Evolutionary conservation across 106 monocot genomes (phyloP), one percentile per base, ranked within the genome.

Genomic region (Apostasia ramifera): DNA sequence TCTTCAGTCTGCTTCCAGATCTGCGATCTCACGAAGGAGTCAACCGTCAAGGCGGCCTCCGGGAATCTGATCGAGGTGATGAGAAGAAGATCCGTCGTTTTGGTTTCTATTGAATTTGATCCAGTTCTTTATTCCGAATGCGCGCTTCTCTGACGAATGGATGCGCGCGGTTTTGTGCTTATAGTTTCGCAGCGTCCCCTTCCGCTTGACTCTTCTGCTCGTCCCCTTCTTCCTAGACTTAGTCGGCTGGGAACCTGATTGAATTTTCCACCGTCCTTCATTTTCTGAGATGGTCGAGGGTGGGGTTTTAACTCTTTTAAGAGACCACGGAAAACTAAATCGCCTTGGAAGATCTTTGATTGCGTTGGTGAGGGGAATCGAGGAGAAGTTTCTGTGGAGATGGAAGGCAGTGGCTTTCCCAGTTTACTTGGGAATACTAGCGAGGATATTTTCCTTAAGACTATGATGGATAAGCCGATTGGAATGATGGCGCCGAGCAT

Each of bases 391-490:
- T 62, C 53, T 8, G 81, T 81, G 83, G 87, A 87, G 71, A 72
- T 77, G 64, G 77, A 83, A 69, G 83, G 83, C 6, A 87, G 83
- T 64, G 75, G 83, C 8, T 78, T 69, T 66, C 78, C 83, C 4
- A 83, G 81, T 44, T 73, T 87, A 65, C 67, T 77, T 44, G 69
- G 87, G 59, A 87, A 81, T 57, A 57, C 83, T 4, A 87, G 77
- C 47, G 87, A 87, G 26, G 87, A 83, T 60, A 77, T 87, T 15
- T 59, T 83, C 57, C 59, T 87, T 11, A 87, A 75, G 70, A 80
- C 87, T 6, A 12, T 87, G 78, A 87, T 87, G 78, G 87, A 87
- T n/a, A 81, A 77, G 41, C 77, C 83, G 14, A 70, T 81, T 9
- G 80, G 77, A 45, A 65, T 70, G 8, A 61, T 80, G 2, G 74